phyloP scores from a whole-genome alignment of 441 rosid genomes.

The Erysimum pusillum region DNA sequence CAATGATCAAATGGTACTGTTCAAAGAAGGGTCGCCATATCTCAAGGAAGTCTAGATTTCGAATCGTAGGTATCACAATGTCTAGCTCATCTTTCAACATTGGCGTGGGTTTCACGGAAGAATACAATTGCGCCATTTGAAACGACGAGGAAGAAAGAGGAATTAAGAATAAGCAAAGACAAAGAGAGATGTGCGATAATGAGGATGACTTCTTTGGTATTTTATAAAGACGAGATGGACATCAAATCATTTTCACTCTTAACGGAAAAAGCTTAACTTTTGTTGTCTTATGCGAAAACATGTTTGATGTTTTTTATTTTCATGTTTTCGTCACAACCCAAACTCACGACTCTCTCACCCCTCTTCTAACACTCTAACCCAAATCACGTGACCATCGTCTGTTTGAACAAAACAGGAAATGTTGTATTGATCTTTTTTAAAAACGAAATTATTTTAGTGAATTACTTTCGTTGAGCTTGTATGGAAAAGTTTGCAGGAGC shows the following conservation, averaged over 20 bases:
- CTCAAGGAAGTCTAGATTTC: constrained; percentile 62
- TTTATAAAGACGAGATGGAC: constrained; percentile 24
- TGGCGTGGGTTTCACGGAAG: constrained; percentile 30
- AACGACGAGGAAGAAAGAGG: constrained; percentile 9
- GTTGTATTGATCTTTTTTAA: background rate
- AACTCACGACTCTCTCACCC: constrained; percentile 28
- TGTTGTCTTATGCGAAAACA: constrained; percentile 33
- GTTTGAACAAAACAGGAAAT: background rate
- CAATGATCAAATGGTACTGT: constrained; percentile 62
- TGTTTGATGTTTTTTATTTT: constrained; percentile 27
- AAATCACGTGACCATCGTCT: constrained; percentile 22
- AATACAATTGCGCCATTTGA: constrained; percentile 33
- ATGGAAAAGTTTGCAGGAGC: background rate
- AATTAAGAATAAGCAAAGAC: constrained; percentile 15
- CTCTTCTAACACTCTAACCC: background rate
- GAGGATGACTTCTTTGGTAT: constrained; percentile 24
- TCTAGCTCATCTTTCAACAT: constrained; percentile 60
- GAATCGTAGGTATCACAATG: constrained; percentile 59
- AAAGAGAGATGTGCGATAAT: constrained; percentile 13
- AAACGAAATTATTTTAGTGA: background rate
- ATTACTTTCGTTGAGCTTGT: background rate
- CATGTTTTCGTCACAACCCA: constrained; percentile 35
- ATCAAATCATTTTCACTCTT: constrained; percentile 1
- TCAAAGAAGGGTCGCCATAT: constrained; percentile 66
- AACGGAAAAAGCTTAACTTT: constrained; percentile 10